Evolutionary conservation across 2,329 filamentous ascomycete genomes (phyloP), one percentile per base, ranked within the genome.

Genomic region (Monilinia vaccinii-corymbosi): DNA sequence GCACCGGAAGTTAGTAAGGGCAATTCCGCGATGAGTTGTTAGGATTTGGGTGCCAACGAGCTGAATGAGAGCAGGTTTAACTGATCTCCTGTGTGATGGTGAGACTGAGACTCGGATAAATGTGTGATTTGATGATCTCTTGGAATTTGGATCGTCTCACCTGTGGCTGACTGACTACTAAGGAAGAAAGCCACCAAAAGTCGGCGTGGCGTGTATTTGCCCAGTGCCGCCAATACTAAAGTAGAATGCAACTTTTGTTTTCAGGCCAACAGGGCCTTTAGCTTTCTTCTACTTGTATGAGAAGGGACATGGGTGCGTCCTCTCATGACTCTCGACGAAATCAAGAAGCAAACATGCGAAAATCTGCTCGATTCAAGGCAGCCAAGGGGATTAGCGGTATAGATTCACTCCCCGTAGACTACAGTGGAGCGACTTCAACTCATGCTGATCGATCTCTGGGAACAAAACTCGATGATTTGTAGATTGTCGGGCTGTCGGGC

Each of bases 401-500:
- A 40, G 23, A 55, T 47, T 25, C 32, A 40, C 31, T 47, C 34
- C 40, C 49, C 36, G 49, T 55, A 32, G 55, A 40, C 31, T 23
- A 59, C 40, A 55, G 49, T 60, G 49, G 57, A 60, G 49, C 45
- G 23, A 47, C 28, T 55, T 46, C 40, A 28, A 55, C 31, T 59
- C 48, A 18, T n/a, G 31, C 34, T 40, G 21, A 40, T 38, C 48
- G 40, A 38, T 28, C 21, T 45, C 42, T 32, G 23, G 49, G 18
- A 8, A 34, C 46, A 25, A 34, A 36, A 31, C 23, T 31, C 23
- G 36, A 14, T 58, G 56, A 55, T 34, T 53, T 47, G 57, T 55
- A 60, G 57, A 55, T 59, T 38, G 23, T 25, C 10, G 32, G 48
- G 38, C 56, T 31, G 56, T 52, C 34, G 31, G n/a, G n/a, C n/a